These are phyloP conservation scores for Dillenia turbinata DNA, from an alignment of 164 flowering plant genomes.

Conservation along the genomic window DNA sequence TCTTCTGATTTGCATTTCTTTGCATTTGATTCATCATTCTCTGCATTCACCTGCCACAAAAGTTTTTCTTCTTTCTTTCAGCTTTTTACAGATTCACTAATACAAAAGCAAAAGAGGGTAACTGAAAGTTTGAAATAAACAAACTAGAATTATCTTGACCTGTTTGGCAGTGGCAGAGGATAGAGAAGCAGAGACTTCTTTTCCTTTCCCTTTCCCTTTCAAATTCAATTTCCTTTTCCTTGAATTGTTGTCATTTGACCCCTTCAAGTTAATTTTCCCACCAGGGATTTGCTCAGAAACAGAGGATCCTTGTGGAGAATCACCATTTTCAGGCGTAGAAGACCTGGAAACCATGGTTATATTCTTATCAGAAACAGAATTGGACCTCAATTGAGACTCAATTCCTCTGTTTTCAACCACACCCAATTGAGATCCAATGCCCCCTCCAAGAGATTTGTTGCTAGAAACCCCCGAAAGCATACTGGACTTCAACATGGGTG, in stretches of 20 bases:
- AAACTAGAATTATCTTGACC: conserved; percentile 17
- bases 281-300: conserved; percentile 18
- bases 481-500: conserved; percentile 19
- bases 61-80: neutral
- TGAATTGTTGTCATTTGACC: conserved; percentile 12
- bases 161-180: conserved; percentile 20
- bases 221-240: conserved; percentile 29
- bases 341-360: conserved; percentile 21
- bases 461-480: conserved; percentile 57
- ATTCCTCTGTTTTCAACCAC: conserved; percentile 15
- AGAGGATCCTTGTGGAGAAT: conserved; percentile 18
- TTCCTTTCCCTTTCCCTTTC: conserved; percentile 21
- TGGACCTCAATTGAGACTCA: conserved; percentile 22
- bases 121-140: neutral
- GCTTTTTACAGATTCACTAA: neutral
- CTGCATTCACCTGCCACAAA: conserved; percentile 29
- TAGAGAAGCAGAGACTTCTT: conserved; percentile 18
- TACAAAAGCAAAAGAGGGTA: neutral
- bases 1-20: conserved; percentile 57
- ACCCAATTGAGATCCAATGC: conserved; percentile 35
- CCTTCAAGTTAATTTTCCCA: conserved; percentile 15
- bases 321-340: conserved; percentile 25
- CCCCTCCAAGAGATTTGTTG: conserved; percentile 41
- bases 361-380: conserved; percentile 17
- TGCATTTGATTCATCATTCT: conserved; percentile 34